Conservation (phyloP, 352 stramenopile species). For the Phytophthora macrochlamydospora region DNA sequence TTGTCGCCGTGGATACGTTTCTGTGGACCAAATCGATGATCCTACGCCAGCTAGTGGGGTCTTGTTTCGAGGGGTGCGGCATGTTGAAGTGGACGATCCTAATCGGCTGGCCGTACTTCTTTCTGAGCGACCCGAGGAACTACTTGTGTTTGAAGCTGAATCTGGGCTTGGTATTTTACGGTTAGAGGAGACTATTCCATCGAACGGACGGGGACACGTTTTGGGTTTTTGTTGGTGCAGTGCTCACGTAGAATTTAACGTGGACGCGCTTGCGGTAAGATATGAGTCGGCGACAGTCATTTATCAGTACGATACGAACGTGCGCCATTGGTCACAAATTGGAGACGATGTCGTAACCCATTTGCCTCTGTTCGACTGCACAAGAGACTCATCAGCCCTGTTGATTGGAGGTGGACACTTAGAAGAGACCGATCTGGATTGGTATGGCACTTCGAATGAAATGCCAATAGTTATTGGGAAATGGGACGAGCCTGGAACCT, state of each 20-base stretch:
- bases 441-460: conserved; percentile 53
- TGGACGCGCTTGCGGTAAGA: conserved; percentile 77
- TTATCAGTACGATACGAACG: conserved; percentile 79
- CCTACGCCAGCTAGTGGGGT: conserved; percentile 5
- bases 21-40: conserved; percentile 16
- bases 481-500: conserved; percentile 77
- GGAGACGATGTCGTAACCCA: conserved; percentile 62
- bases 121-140: conserved; percentile 42
- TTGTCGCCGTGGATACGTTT: conserved; percentile 43
- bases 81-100: conserved; percentile 87
- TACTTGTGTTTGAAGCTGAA: conserved; percentile 82
- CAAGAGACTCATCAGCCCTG: conserved; percentile 77
- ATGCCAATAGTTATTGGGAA: conserved; percentile 81
- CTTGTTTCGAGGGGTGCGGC: conserved; percentile 38
- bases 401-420: conserved; percentile 68
- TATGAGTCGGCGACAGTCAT: conserved; percentile 74
- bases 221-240: conserved; percentile 83
- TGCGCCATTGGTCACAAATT: conserved; percentile 61
- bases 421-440: conserved; percentile 19
- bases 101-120: conserved; percentile 81
- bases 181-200: conserved; percentile 67
- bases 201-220: conserved; percentile 57
- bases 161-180: conserved; percentile 81
- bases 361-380: conserved; percentile 79
- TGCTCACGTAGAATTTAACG: conserved; percentile 84